A percentile compares a stretch with the other conserved stretches of the same genome.
Evolutionary conservation across 306 rosid species (phyloP).

Genomic region (Parietaria judaica): DNA sequence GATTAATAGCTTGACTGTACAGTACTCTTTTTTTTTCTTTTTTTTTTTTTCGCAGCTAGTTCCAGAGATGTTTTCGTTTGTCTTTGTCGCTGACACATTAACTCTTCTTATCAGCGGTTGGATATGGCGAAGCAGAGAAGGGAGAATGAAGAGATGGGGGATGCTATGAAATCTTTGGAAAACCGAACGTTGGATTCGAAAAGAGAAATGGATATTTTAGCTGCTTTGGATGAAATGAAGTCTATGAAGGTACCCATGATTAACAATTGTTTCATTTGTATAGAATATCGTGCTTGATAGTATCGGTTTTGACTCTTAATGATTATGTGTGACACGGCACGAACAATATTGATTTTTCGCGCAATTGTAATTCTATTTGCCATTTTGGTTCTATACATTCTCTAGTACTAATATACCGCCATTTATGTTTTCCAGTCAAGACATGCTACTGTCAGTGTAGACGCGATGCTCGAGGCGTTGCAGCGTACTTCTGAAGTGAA

Average conservation of each 20-base stretch:
- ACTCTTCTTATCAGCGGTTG: conserved; percentile 9
- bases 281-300: background rate
- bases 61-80: background rate
- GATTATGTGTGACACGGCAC: too few species aligned
- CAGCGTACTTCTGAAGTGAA: conserved; percentile 45
- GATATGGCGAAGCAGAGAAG: conserved; percentile 47
- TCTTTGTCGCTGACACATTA: background rate
- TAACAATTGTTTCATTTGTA: conserved; percentile 1
- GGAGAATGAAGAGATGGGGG: conserved; percentile 80
- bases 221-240: conserved; percentile 96
- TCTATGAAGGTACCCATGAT: conserved; percentile 75
- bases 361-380: too few species aligned
- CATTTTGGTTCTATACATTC: too few species aligned
- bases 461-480: conserved; percentile 81
- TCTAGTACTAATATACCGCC: conserved; percentile 16
- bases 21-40: background rate
- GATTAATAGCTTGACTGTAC: background rate
- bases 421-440: conserved; percentile 54
- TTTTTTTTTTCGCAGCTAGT: background rate
- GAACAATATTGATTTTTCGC: too few species aligned
- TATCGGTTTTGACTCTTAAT: too few species aligned
- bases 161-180: conserved; percentile 80
- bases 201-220: conserved; percentile 65
- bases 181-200: conserved; percentile 88
- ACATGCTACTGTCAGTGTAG: conserved; percentile 80